Base-by-base conservation (phyloP, 129 eudicot species). In the Scalesia atractyloides region DNA sequence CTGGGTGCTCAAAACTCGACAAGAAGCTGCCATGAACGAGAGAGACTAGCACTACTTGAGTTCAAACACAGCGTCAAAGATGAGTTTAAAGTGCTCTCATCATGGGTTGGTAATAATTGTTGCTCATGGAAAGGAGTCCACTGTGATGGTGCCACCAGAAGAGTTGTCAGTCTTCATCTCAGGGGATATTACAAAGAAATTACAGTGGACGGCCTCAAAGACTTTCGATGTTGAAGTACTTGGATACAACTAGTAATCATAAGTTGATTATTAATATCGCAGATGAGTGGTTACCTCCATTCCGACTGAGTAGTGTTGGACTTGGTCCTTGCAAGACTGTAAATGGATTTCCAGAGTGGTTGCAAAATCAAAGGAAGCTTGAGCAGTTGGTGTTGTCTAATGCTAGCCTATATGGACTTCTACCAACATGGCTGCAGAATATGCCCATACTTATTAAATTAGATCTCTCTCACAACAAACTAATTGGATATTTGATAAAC, bases 21-120 rank as follows among this genome's bases (percentile, higher is more conserved):
- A 1, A 0, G 7, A 14, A 34, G 22, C 11, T 61, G 67, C 6
- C 12, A 33, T 61, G 67, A 61, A 34, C 46, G 16, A 44, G 84
- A 80, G 58, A 60, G 65, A 74, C 10, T 60, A 68, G 84, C 84
- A 14, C 74, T 74, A 11, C 62, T 80, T 20, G 33, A 61, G 26
- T 80, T 73, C 66, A 73, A 67, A 65, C 24, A 60, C 3, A 60
- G 47, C 18, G 7, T 47, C 36, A 15, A 19, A 10, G 72, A 67
- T 41, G 9, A 44, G 9, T 74, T 37, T 12, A 47, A 44, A 14
- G 17, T 34, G 16, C 76, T 80, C 8, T 47, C 76, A 5, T 74
- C 76, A 9, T 80, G 84, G 83, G 68, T 13, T 16, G 80, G 65
- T 24, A 8, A 1, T 11, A 15, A 33, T 15, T 61, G 67, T 61